Base-by-base conservation (phyloP, 805 yeast species). In the Candida rishiriensis region DNA sequence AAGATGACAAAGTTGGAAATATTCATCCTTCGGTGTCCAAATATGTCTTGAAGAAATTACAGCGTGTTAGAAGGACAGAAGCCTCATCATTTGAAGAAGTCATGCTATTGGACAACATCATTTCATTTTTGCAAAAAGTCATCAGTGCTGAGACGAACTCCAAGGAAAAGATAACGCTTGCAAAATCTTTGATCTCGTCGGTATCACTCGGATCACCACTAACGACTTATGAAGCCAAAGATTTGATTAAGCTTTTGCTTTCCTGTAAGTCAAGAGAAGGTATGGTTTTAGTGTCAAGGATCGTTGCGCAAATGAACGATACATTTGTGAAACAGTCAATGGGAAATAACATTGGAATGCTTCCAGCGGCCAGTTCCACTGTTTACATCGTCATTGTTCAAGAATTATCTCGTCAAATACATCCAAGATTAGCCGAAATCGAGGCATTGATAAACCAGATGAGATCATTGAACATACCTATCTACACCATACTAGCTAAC, bases 311-410 rank as follows among this genome's bases (percentile, higher is more conserved):
- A 35, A 52, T 72, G 63, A 60, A 54, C 47, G 55, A 42, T 35
- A 50, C 46, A 12, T 46, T 40, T 12, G 34, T 34, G 29, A 38
- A 21, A 31, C 38, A 14, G 13, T 43, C 21, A 14, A 39, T 47
- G 29, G 52, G 50, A 3, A 14, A 48, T 6, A 30, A 46, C 3
- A 38, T 41, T 7, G 57, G 58, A 1, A 46, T 61, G 7, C 57
- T 67, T 31, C 71, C 76, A 3, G 59, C 69, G 2, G 69, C 69
- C 0, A 65, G 63, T 34, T 58, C 77, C 0, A 69, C 70, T 46
- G 66, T 70, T 36, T 75, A 73, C 44, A 55, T 71, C 2, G 60
- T 66, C 10, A 64, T 75, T 41, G 55, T 72, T 9, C 65, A 65
- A 32, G 53, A 61, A 40, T 68, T 64, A 29, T 60, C 61, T 29